phyloP scores from a whole-genome alignment of 2,329 filamentous ascomycete genomes.

The Pseudofabraea citricarpa region DNA sequence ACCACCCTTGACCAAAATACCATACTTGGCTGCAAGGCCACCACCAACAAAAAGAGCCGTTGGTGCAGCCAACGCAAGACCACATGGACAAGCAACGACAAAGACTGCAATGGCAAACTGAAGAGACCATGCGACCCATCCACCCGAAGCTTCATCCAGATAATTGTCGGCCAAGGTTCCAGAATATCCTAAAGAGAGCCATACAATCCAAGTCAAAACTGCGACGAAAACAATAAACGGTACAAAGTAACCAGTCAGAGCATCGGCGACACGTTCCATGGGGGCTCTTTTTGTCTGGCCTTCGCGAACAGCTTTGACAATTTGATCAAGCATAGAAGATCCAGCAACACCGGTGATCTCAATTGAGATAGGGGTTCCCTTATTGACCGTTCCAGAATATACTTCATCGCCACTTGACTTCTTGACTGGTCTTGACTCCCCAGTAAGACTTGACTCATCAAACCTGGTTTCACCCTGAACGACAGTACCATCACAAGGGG shows the following conservation, averaged over 20 bases:
- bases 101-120: constrained; percentile 68
- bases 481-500: constrained; percentile 75
- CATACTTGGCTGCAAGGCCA: constrained; percentile 50
- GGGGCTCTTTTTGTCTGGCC: constrained; percentile 72
- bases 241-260: constrained; percentile 72
- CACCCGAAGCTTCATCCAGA: constrained; percentile 48
- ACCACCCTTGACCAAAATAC: constrained; percentile 53
- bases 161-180: constrained; percentile 53
- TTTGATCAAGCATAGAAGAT: constrained; percentile 73
- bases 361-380: constrained; percentile 56
- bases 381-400: constrained; percentile 72
- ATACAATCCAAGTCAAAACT: constrained; percentile 65
- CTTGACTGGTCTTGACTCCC: constrained; percentile 64
- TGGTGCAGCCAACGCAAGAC: constrained; percentile 53
- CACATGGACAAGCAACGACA: constrained; percentile 57
- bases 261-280: constrained; percentile 69
- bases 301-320: constrained; percentile 71
- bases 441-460: constrained; percentile 87
- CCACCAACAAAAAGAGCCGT: constrained; percentile 55
- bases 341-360: constrained; percentile 61
- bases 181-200: constrained; percentile 60
- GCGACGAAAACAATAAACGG: constrained; percentile 67
- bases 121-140: constrained; percentile 69
- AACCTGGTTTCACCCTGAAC: constrained; percentile 62
- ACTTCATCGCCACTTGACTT: constrained; percentile 61